A percentile compares a stretch with the other conserved stretches of the same genome.
Conservation (phyloP, 1,284 basidiomycete species). For the Paramarasmius palmivorus region DNA sequence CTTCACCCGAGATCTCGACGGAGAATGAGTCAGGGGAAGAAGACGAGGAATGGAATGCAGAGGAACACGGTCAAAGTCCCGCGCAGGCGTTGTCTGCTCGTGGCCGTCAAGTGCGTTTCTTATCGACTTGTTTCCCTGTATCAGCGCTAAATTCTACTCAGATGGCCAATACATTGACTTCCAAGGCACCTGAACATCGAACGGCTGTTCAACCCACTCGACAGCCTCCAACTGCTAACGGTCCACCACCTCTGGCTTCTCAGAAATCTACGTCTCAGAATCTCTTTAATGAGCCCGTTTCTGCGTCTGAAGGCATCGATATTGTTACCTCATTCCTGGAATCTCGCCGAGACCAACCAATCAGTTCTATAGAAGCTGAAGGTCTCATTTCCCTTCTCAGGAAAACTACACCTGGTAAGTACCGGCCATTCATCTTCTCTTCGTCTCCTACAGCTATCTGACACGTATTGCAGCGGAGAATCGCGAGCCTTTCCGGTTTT, state of each 20-base stretch:
- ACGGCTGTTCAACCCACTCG: not conserved
- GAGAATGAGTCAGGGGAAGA: conserved; percentile 15
- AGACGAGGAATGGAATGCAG: conserved; percentile 13
- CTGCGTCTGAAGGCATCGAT: conserved; percentile 21
- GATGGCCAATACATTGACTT: conserved; percentile 3
- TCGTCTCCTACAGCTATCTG: not conserved
- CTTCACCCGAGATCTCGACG: conserved; percentile 10
- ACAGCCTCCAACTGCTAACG: not conserved
- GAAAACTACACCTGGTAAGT: conserved; percentile 32
- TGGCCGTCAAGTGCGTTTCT: conserved; percentile 29
- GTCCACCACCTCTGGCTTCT: not conserved
- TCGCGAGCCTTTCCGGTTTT: conserved; percentile 61
- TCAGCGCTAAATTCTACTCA: conserved; percentile 7
- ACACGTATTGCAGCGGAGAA: conserved; percentile 25
- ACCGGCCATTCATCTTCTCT: not conserved
- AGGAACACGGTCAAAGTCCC: conserved; percentile 15
- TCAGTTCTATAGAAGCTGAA: conserved; percentile 52
- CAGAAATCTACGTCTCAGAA: not conserved
- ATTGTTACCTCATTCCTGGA: conserved; percentile 45
- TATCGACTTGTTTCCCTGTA: conserved; percentile 5
- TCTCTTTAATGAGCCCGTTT: not conserved
- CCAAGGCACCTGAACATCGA: conserved; percentile 12
- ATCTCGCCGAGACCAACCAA: conserved; percentile 41
- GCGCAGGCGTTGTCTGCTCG: conserved; percentile 28
- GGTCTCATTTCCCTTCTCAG: conserved; percentile 54